Conservation (phyloP, 1,284 basidiomycete species). For the Singerocomus inundabilis region DNA sequence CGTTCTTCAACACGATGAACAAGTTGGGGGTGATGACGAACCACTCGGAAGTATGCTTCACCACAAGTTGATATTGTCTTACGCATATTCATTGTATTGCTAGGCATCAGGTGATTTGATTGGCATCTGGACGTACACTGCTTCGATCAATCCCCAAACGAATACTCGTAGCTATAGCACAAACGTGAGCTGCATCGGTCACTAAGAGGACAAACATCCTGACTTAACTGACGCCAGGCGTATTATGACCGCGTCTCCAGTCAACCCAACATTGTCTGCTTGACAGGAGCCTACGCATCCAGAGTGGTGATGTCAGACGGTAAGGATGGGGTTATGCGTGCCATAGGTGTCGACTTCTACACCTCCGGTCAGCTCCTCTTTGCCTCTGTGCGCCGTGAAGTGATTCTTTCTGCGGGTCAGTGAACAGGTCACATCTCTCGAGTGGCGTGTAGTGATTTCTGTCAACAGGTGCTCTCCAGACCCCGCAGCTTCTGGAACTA, state of each 20-base stretch:
- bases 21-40: conserved; percentile 18
- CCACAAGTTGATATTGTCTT: background rate
- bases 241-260: conserved; percentile 20
- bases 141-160: conserved; percentile 18
- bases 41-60: conserved; percentile 12
- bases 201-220: background rate
- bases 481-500: conserved; percentile 35
- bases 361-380: conserved; percentile 9
- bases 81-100: background rate
- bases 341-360: conserved; percentile 18
- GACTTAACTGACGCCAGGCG: conserved; percentile 5
- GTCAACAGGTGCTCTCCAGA: conserved; percentile 18
- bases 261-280: conserved; percentile 19
- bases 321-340: background rate
- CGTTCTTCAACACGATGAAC: conserved; percentile 18
- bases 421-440: background rate
- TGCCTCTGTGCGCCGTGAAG: conserved; percentile 16
- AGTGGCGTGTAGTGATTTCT: background rate
- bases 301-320: conserved; percentile 13
- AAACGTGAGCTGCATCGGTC: conserved; percentile 9
- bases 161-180: conserved; percentile 18
- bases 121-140: conserved; percentile 18
- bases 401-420: conserved; percentile 28
- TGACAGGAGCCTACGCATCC: conserved; percentile 18
- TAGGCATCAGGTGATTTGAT: conserved; percentile 20